A percentile compares a stretch with the other conserved stretches of the same genome.
phyloP scores from a whole-genome alignment of 2,329 filamentous ascomycete species.

The Xylariaceae sp. region DNA sequence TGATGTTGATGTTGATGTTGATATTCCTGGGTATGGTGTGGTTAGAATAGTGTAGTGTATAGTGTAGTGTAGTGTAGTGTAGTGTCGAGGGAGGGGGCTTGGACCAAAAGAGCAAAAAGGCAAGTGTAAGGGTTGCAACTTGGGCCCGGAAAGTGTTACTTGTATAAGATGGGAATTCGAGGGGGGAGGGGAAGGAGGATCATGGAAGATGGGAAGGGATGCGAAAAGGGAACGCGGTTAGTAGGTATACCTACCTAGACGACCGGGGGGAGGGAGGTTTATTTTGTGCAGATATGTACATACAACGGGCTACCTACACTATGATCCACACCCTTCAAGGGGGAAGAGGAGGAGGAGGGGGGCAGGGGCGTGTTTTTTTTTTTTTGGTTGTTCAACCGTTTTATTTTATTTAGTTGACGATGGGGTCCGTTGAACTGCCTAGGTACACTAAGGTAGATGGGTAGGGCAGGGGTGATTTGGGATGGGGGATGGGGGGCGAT shows the following conservation, averaged over 20 bases:
- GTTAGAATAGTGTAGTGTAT: conserved; percentile 30
- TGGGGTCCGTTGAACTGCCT: too few relatives aligned
- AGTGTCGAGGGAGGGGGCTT: conserved; percentile 15
- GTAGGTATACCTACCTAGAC: too few relatives aligned
- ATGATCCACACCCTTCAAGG: background rate
- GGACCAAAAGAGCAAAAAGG: conserved; percentile 19
- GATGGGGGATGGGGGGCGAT: too few relatives aligned
- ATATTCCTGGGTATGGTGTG: conserved; percentile 1
- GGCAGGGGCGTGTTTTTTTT: too few relatives aligned
- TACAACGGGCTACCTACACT: background rate
- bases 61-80: too few relatives aligned
- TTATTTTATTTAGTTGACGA: too few relatives aligned
- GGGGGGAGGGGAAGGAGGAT: conserved; percentile 16
- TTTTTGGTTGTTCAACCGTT: too few relatives aligned
- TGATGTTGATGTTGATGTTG: too few relatives aligned
- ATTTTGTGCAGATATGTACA: background rate
- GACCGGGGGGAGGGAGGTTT: background rate
- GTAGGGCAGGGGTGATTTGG: too few relatives aligned
- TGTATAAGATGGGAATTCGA: conserved; percentile 31
- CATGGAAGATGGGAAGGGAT: conserved; percentile 26
- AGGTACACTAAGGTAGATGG: too few relatives aligned
- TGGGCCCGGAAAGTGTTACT: conserved; percentile 31
- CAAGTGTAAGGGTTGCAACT: conserved; percentile 28
- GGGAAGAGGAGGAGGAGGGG: background rate
- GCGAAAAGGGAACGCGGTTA: conserved; percentile 1